Percentiles rank a stretch among this genome's conserved stretches.
Conservation (phyloP, 2,329 filamentous ascomycete genomes). For the Curvularia spicifera region DNA sequence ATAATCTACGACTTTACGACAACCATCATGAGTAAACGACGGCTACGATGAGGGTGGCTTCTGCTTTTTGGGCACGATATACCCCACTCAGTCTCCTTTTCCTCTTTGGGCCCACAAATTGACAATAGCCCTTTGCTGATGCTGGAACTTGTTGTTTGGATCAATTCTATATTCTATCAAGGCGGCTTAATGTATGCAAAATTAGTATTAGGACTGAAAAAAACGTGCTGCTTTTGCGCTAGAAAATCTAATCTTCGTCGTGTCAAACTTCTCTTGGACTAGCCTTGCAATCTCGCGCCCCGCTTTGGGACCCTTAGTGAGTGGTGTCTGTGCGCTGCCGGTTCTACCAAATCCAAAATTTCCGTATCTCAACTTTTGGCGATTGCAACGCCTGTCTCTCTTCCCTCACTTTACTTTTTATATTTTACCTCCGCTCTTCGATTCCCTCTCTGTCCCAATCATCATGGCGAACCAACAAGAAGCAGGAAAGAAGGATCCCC, state of each 20-base stretch:
- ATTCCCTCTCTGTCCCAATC: constrained; percentile 4
- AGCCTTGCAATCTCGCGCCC: constrained; percentile 15
- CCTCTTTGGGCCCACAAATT: constrained; percentile 13
- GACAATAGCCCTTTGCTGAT: constrained; percentile 10
- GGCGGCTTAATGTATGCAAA: constrained; percentile 5
- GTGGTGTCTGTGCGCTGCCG: constrained; percentile 25
- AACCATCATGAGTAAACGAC: constrained; percentile 23
- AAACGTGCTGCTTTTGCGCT: not conserved
- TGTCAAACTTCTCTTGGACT: constrained; percentile 13
- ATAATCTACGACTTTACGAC: constrained; percentile 28
- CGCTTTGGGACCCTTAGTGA: constrained; percentile 16
- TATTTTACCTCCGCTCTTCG: constrained; percentile 10
- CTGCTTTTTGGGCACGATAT: constrained; percentile 42
- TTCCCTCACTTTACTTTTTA: constrained; percentile 10
- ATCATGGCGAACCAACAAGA: constrained; percentile 39
- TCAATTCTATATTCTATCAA: constrained; percentile 2
- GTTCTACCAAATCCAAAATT: constrained; percentile 38
- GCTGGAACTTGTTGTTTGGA: not conserved
- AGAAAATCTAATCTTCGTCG: constrained; percentile 7
- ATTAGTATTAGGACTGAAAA: not conserved
- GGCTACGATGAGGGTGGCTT: constrained; percentile 32
- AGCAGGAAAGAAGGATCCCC: constrained; percentile 40
- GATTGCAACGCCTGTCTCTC: constrained; percentile 19
- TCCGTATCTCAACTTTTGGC: constrained; percentile 29
- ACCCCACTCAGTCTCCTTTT: constrained; percentile 37